These are phyloP conservation scores for Simmondsia chinensis DNA, from an alignment of 148 eudicot species.

Conservation along the genomic window DNA sequence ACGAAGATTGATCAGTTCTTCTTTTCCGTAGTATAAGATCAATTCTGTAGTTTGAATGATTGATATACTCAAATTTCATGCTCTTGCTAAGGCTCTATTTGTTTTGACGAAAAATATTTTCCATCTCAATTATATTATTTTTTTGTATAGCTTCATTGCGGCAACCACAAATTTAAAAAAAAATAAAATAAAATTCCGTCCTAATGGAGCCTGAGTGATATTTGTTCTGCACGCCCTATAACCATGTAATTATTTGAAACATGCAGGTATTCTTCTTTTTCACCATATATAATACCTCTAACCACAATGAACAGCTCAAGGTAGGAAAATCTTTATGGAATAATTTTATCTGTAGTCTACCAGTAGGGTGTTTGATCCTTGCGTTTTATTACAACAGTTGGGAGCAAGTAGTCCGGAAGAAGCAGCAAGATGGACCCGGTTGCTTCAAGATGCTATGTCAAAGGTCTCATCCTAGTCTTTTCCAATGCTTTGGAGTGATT, in stretches of 20 bases:
- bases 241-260: constrained; percentile 3
- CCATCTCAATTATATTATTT: no score
- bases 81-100: neutral
- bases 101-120: neutral
- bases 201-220: no score
- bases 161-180: no score
- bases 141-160: no score
- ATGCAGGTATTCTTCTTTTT: constrained; percentile 59
- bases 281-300: constrained; percentile 51
- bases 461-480: constrained; percentile 4
- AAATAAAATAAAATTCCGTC: no score
- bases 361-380: neutral
- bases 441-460: constrained; percentile 40
- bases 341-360: neutral
- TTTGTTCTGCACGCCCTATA: no score
- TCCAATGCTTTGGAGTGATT: neutral
- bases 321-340: constrained; percentile 20
- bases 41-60: no score
- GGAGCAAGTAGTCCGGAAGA: constrained; percentile 73
- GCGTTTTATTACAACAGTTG: constrained; percentile 21
- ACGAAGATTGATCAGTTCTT: constrained; percentile 1
- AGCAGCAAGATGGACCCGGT: constrained; percentile 60
- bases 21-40: neutral
- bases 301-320: constrained; percentile 65
- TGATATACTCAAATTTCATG: no score